Conservation (phyloP, 2,329 filamentous ascomycete genomes). For the Capronia americana region DNA sequence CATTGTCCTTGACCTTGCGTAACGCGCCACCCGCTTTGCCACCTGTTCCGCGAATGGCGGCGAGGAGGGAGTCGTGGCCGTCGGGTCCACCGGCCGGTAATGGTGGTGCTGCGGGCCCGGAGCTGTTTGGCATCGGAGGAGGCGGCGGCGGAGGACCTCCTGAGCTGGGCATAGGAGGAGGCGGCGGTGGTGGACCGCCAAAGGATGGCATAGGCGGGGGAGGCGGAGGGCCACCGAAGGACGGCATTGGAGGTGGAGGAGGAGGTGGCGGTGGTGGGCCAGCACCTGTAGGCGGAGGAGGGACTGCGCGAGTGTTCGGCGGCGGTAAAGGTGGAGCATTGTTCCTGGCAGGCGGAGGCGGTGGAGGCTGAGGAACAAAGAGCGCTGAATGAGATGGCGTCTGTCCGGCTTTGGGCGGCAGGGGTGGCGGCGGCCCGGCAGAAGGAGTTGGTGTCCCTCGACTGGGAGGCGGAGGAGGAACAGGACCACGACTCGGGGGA, state of each 20-base stretch:
- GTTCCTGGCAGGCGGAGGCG: slow-evolving; percentile 53
- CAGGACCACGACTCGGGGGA: slow-evolving; percentile 72
- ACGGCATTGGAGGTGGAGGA: slow-evolving; percentile 46
- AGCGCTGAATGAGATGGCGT: slow-evolving; percentile 29
- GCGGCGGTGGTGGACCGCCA: slow-evolving; percentile 44
- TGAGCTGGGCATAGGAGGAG: slow-evolving; percentile 56
- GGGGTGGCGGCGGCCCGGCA: slow-evolving; percentile 74
- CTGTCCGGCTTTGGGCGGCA: slow-evolving; percentile 57
- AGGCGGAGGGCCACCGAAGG: slow-evolving; percentile 49
- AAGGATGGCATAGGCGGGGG: slow-evolving; percentile 51
- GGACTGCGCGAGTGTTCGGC: slow-evolving; percentile 56
- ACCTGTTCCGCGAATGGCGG: slow-evolving; percentile 61
- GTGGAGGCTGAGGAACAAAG: slow-evolving; percentile 53
- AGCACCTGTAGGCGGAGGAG: slow-evolving; percentile 52
- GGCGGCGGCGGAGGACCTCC: slow-evolving; percentile 42
- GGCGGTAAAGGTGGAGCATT: slow-evolving; percentile 62
- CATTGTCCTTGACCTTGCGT: slow-evolving; percentile 53
- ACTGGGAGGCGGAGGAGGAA: slow-evolving; percentile 73
- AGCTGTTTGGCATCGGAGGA: slow-evolving; percentile 38
- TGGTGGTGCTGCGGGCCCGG: slow-evolving; percentile 54
- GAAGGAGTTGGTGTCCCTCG: slow-evolving; percentile 51
- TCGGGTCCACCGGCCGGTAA: slow-evolving; percentile 49
- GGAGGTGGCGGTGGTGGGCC: slow-evolving; percentile 51
- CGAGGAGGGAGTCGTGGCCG: slow-evolving; percentile 53
- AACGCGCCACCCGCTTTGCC: slow-evolving; percentile 62